Percentiles rank a stretch among this genome's conserved stretches.
These are phyloP conservation scores for Cutaneotrichosporon sp. DNA, from an alignment of 1,284 basidiomycete genomes.

Conservation along the genomic window DNA sequence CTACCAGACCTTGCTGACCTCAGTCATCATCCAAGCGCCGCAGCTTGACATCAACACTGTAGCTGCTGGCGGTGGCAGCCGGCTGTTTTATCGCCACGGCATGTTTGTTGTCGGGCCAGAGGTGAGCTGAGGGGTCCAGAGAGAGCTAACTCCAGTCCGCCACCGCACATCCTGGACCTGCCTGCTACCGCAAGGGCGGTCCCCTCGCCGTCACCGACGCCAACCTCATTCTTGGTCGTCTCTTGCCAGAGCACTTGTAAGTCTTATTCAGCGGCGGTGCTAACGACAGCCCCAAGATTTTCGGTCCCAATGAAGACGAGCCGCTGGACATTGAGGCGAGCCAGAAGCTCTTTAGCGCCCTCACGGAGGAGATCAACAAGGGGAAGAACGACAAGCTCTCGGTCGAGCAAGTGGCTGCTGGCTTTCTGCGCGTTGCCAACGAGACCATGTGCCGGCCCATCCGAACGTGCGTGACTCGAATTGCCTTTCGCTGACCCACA, in stretches of 20 bases:
- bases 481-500: conserved; percentile 2
- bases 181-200: conserved; percentile 41
- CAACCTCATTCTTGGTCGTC: conserved; percentile 43
- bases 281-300: conserved; percentile 33
- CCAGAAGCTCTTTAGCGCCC: conserved; percentile 40
- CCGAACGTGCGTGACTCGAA: conserved; percentile 17
- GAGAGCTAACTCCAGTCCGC: conserved; percentile 9
- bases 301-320: conserved; percentile 52
- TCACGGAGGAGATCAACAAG: conserved; percentile 49
- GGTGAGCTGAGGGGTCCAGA: background rate
- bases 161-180: conserved; percentile 53
- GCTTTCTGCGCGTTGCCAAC: conserved; percentile 37
- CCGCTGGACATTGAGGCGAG: conserved; percentile 49
- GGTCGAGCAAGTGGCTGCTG: conserved; percentile 33
- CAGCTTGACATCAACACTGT: conserved; percentile 51
- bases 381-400: conserved; percentile 25
- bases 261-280: background rate
- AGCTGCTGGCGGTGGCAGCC: conserved; percentile 44
- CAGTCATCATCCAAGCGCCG: conserved; percentile 67
- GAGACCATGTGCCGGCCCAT: conserved; percentile 43
- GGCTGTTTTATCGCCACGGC: conserved; percentile 41
- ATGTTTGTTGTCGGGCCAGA: conserved; percentile 24
- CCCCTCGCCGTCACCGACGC: conserved; percentile 45
- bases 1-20: conserved; percentile 23
- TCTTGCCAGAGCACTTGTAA: conserved; percentile 53